A percentile compares a stretch with the other conserved stretches of the same genome.
phyloP scores from a whole-genome alignment of 805 yeast species.

The Cyberlindnera galapagoensis region DNA sequence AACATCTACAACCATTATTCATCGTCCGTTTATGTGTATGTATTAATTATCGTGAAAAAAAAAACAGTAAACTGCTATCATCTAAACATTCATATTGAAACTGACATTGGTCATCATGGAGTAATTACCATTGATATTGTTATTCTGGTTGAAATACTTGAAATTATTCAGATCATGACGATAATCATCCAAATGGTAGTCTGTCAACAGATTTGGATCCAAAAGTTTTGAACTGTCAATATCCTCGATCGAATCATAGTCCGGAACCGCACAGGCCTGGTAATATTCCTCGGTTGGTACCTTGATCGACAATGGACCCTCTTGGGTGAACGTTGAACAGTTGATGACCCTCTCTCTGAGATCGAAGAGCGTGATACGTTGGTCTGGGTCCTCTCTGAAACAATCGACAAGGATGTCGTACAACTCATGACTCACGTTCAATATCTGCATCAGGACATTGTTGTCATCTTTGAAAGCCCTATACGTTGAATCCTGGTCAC shows the following conservation, averaged over 20 bases:
- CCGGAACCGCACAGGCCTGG: conserved; percentile 10
- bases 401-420: conserved; percentile 39
- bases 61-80: no score
- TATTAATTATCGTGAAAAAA: no score
- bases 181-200: no score
- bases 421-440: conserved; percentile 67
- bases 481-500: conserved; percentile 58
- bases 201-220: conserved; percentile 3
- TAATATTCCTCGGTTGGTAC: conserved; percentile 8
- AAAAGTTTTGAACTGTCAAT: conserved; percentile 1
- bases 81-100: conserved; percentile 16
- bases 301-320: conserved; percentile 17
- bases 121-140: conserved; percentile 3
- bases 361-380: conserved; percentile 24
- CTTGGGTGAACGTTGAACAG: conserved; percentile 16
- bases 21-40: no score
- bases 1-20: no score
- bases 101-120: conserved; percentile 14
- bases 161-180: not conserved
- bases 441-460: conserved; percentile 50
- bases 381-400: conserved; percentile 27
- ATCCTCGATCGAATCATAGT: not conserved
- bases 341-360: conserved; percentile 15
- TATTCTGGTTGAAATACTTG: not conserved
- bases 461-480: conserved; percentile 52